These are phyloP conservation scores for Rehmannia glutinosa DNA, from an alignment of 257 asterid species.

Conservation along the genomic window DNA sequence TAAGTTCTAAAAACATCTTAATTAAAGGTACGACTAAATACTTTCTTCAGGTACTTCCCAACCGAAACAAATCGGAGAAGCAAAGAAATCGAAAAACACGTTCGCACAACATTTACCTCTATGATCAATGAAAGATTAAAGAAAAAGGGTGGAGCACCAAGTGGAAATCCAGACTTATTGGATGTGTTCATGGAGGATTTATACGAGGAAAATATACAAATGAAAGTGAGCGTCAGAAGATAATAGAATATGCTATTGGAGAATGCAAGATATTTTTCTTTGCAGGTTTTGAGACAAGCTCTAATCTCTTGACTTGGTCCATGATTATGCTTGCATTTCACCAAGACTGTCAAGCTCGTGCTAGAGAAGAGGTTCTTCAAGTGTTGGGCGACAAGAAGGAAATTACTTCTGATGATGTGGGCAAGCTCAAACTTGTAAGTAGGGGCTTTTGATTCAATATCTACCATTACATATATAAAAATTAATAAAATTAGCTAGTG, in stretches of 20 bases:
- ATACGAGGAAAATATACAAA: not conserved
- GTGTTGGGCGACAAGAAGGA: constrained; percentile 10
- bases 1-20: no score
- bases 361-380: constrained; percentile 19
- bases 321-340: constrained; percentile 15
- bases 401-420: not conserved
- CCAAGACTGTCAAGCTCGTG: constrained; percentile 17
- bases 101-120: not conserved
- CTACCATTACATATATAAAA: no score
- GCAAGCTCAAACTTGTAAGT: constrained; percentile 28
- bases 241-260: not conserved
- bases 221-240: not conserved
- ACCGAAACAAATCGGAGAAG: not conserved
- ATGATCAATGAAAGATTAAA: not conserved
- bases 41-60: constrained; percentile 7
- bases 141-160: not conserved
- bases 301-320: constrained; percentile 20
- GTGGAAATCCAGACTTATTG: not conserved
- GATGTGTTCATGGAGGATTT: constrained; percentile 8
- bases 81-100: not conserved
- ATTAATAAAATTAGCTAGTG: no score
- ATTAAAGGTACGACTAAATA: no score
- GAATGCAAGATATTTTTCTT: constrained; percentile 14
- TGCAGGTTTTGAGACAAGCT: constrained; percentile 6
- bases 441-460: not conserved